phyloP scores from a whole-genome alignment of 768 basidiomycete species.

The Gyrodon lividus region DNA sequence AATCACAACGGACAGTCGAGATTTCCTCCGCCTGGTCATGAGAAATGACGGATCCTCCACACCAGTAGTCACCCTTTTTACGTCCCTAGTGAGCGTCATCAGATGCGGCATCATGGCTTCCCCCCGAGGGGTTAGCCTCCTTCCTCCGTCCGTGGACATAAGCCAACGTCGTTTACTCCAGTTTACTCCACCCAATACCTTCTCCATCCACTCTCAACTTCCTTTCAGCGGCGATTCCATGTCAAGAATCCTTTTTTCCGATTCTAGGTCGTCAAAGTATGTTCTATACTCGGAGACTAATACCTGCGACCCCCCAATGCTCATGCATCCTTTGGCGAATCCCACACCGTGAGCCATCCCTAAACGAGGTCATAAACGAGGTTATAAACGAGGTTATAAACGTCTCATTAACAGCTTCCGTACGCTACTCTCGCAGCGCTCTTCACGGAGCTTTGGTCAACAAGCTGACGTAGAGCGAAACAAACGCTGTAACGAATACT shows the following conservation, averaged over 20 bases:
- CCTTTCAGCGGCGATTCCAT: neutral
- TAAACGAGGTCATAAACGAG: too few species aligned
- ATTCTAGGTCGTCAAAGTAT: neutral
- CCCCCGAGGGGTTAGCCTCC: slow-evolving; percentile 13
- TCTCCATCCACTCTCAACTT: neutral
- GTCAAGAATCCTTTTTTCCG: neutral
- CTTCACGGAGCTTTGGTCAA: slow-evolving; percentile 20
- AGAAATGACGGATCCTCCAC: neutral
- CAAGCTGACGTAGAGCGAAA: neutral
- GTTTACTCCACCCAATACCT: too few species aligned
- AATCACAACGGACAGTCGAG: too few species aligned
- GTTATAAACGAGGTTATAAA: too few species aligned
- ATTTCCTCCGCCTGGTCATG: too few species aligned
- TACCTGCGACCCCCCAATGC: neutral
- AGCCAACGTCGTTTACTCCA: slow-evolving; percentile 4
- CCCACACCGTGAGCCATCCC: neutral
- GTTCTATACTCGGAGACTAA: neutral
- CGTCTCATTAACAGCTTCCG: slow-evolving; percentile 1
- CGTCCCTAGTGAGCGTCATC: slow-evolving; percentile 1
- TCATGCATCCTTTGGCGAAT: neutral
- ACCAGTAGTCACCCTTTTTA: neutral
- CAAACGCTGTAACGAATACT: neutral
- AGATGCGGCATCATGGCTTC: neutral
- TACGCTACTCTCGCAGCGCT: slow-evolving; percentile 10
- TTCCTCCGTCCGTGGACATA: slow-evolving; percentile 30